phyloP scores from a whole-genome alignment of 1,139 yeast species.

The Sugiyamaella xylanicola region DNA sequence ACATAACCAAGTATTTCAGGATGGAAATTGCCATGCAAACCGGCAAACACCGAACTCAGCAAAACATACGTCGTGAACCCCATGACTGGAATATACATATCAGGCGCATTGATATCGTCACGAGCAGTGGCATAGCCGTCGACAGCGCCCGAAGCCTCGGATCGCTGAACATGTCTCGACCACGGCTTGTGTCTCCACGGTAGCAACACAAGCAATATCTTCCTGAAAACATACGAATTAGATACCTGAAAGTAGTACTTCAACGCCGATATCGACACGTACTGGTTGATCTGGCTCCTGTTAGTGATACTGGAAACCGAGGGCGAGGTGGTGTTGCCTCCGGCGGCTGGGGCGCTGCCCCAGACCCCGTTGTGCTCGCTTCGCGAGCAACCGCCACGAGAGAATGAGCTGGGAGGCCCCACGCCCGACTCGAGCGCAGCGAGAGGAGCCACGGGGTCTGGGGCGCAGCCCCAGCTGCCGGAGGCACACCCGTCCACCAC shows the following conservation, averaged over 20 bases:
- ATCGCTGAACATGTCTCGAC: conserved; percentile 45
- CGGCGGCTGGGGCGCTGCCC: conserved; percentile 3
- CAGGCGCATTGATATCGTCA: conserved; percentile 92
- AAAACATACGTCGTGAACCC: conserved; percentile 86
- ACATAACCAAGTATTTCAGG: conserved; percentile 90
- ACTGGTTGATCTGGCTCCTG: conserved; percentile 34
- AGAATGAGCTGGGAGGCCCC: too few species aligned
- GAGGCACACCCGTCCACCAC: neutral
- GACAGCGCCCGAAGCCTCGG: conserved; percentile 42
- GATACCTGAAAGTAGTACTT: conserved; percentile 91
- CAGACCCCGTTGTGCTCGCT: neutral
- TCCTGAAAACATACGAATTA: conserved; percentile 78
- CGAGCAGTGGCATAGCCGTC: conserved; percentile 70
- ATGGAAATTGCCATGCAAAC: conserved; percentile 86
- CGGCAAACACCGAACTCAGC: conserved; percentile 82
- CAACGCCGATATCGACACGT: conserved; percentile 51
- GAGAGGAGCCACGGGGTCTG: neutral
- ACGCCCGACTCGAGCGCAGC: too few species aligned
- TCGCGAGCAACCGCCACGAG: neutral
- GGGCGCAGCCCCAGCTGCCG: neutral
- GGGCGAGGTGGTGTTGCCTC: neutral
- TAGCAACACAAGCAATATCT: conserved; percentile 70
- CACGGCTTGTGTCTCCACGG: conserved; percentile 82
- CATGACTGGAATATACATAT: conserved; percentile 78
- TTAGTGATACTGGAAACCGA: neutral